phyloP scores from a whole-genome alignment of 768 basidiomycete genomes.

The Boletus pseudopeckii region DNA sequence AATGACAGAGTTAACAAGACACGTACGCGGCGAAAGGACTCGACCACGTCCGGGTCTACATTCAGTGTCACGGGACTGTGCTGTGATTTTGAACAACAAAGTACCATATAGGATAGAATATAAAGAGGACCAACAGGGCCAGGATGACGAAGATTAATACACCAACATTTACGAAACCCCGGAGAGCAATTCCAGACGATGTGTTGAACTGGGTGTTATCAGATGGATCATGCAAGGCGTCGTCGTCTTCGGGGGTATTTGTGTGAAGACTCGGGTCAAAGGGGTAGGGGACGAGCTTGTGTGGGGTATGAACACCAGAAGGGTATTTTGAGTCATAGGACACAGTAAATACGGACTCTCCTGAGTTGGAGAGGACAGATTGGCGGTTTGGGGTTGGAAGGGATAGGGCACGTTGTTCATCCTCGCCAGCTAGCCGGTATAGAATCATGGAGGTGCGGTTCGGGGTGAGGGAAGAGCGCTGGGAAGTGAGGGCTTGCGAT shows the following conservation, averaged over 20 bases:
- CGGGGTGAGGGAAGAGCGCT: conserved; percentile 14
- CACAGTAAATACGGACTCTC: conserved; percentile 47
- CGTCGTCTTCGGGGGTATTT: conserved; percentile 67
- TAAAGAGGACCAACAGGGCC: conserved; percentile 69
- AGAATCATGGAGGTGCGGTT: conserved; percentile 62
- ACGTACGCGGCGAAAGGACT: conserved; percentile 8
- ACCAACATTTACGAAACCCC: conserved; percentile 66
- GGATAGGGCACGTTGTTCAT: conserved; percentile 31
- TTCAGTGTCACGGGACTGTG: conserved; percentile 4
- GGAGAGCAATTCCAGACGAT: conserved; percentile 31
- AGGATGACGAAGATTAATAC: conserved; percentile 61
- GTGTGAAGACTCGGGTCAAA: conserved; percentile 64
- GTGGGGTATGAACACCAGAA: conserved; percentile 29
- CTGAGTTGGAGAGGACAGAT: conserved; percentile 50
- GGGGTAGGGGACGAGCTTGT: conserved; percentile 60
- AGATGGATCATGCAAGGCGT: conserved; percentile 65
- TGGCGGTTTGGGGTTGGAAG: conserved; percentile 36
- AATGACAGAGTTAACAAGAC: background rate
- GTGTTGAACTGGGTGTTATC: conserved; percentile 27
- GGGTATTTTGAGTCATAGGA: conserved; percentile 69
- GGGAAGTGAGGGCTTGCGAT: conserved; percentile 38
- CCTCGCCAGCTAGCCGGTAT: conserved; percentile 50
- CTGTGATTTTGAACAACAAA: conserved; percentile 1
- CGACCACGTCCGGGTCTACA: background rate
- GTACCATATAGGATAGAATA: conserved; percentile 72